These are phyloP conservation scores for Syncephalastrum racemosum DNA, from an alignment of 371 early-diverging fungal genomes.

Conservation along the genomic window DNA sequence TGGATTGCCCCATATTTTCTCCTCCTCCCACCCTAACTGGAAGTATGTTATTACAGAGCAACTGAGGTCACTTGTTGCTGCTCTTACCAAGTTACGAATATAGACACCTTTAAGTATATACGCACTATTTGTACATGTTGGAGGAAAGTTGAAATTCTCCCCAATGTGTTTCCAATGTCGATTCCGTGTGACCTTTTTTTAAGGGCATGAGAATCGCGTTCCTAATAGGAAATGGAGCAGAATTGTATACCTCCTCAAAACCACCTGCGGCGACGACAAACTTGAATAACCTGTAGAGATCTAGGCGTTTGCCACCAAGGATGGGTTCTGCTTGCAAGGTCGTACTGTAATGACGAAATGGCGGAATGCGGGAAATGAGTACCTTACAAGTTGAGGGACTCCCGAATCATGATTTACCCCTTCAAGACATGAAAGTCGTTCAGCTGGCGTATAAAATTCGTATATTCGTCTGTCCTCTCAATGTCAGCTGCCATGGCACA, in stretches of 20 bases:
- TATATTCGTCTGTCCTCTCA: slow-evolving; percentile 71
- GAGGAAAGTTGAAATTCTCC: slow-evolving; percentile 74
- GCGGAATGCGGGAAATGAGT: not conserved
- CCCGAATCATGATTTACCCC: slow-evolving; percentile 51
- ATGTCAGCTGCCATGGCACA: slow-evolving; percentile 48
- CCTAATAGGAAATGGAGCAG: not conserved
- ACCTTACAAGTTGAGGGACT: too few species aligned
- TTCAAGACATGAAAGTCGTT: slow-evolving; percentile 67
- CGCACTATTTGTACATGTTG: slow-evolving; percentile 83
- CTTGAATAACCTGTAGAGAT: slow-evolving; percentile 63
- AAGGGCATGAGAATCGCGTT: not conserved
- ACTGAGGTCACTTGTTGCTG: not conserved
- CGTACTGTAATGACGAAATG: slow-evolving; percentile 38
- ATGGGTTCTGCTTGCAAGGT: slow-evolving; percentile 68
- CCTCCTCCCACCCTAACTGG: slow-evolving; percentile 54
- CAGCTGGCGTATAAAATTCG: slow-evolving; percentile 66
- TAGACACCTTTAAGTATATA: slow-evolving; percentile 78
- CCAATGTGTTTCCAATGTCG: slow-evolving; percentile 82
- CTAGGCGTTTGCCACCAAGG: slow-evolving; percentile 70
- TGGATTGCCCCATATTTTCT: slow-evolving; percentile 41
- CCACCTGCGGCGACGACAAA: slow-evolving; percentile 67
- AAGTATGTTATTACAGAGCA: not conserved
- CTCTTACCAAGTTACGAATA: slow-evolving; percentile 58
- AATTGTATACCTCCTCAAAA: slow-evolving; percentile 55
- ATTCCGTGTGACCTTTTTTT: slow-evolving; percentile 63